Percentiles rank a stretch among this genome's conserved stretches.
Conservation (phyloP, 768 basidiomycete species). For the Podaxis sp. region DNA sequence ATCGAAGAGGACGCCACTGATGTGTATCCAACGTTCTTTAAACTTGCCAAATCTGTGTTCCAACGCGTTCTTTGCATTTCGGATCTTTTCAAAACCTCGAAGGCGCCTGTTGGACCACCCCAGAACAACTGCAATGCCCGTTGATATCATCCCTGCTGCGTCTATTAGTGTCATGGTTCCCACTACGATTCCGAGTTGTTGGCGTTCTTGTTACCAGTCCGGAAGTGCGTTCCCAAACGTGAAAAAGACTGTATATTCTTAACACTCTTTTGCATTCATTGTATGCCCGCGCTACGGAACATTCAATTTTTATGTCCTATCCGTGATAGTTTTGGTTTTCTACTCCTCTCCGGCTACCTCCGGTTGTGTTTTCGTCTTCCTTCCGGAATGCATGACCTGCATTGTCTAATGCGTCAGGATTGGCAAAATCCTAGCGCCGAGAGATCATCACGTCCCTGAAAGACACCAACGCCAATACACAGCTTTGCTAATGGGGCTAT, state of each 20-base stretch:
- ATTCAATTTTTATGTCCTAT: not conserved
- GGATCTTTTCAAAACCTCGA: not conserved
- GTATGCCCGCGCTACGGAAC: not conserved
- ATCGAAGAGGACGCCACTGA: not conserved
- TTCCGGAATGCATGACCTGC: not conserved
- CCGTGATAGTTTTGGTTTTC: not conserved
- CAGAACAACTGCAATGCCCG: not conserved
- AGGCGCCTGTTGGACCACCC: not conserved
- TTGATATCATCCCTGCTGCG: not conserved
- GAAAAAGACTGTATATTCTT: not conserved
- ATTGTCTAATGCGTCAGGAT: not conserved
- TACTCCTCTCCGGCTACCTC: not conserved
- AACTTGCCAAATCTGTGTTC: not conserved
- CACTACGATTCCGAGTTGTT: not conserved
- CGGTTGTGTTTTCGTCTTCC: not conserved
- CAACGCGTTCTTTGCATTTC: not conserved
- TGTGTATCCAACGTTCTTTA: not conserved
- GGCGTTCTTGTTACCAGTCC: not conserved
- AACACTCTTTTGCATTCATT: not conserved
- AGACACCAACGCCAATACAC: too few relatives aligned
- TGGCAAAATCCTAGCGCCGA: not conserved
- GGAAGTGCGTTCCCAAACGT: not conserved
- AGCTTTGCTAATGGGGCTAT: not conserved
- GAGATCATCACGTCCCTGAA: not conserved
- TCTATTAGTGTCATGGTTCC: not conserved